Base-by-base conservation (phyloP, 2,329 filamentous ascomycete species). In the Elsinoe batatas region DNA sequence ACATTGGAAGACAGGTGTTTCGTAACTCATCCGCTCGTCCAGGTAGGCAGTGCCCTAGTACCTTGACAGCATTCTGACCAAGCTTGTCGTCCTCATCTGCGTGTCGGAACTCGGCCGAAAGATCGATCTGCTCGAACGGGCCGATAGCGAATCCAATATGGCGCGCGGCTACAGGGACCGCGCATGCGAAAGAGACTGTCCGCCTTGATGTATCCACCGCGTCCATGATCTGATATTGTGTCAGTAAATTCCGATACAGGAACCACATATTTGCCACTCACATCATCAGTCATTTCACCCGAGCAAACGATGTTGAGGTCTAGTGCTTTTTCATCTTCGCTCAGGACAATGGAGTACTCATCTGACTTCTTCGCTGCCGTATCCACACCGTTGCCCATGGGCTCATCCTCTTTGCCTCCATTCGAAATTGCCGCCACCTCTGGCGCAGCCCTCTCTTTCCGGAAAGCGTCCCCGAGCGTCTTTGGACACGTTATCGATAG, bases 121-220 rank as follows among this genome's bases (percentile, higher is more conserved):
- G 76, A 65, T 96, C 88, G 54, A 97, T 84, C 62, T 91, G 86
- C 69, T 97, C 90, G 67, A 98, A 98, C 0, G 94, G 93, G 0
- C 94, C 93, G 56, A 97, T 81, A 2, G 90, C 88, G 68, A 98
- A 95, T 3, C 91, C 91, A 60, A 98, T 84, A 67, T 97, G 91
- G 59, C 91, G 87, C 1, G 91, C 85, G 1, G 90, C 84, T 7
- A 93, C 82, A 51, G 86, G 82, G 59, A 84, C 83, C 58, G 80
- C 79, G 50, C 87, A 85, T 56, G 83, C 82, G 66, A 97, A 98
- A 0, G 85, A 88, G 67, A 93, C 87, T 1, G 88, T 90, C 71
- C 95, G 96, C 67, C 89, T 90, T 20, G 81, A 83, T 54, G 87
- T 78, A 63, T 97, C 87, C 22, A 80, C 79, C 11, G 84, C 80